Percentiles rank a stretch among this genome's conserved stretches.
Evolutionary conservation across 768 basidiomycete genomes (phyloP).

Genomic region (Chalciporus chontae): DNA sequence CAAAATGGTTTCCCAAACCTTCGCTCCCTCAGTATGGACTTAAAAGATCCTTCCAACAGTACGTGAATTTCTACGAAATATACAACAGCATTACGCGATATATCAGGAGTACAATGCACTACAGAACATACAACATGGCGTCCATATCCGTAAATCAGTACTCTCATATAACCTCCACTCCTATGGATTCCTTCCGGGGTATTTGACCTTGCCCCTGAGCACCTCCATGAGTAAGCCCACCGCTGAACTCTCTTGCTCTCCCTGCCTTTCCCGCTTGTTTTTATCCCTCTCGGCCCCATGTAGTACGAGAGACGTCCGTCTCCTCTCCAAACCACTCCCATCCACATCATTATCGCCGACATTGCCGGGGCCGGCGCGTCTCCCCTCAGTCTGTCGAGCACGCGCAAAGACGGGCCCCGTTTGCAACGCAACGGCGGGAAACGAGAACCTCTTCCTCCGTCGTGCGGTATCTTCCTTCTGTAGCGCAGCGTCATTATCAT

Average conservation of each 20-base stretch:
- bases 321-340: conserved; percentile 22
- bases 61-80: not conserved
- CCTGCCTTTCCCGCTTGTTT: conserved; percentile 16
- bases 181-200: conserved; percentile 19
- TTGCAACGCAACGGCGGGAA: conserved; percentile 75
- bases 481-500: conserved; percentile 6
- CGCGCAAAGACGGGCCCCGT: conserved; percentile 67
- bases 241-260: conserved; percentile 27
- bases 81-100: not conserved
- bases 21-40: too few species aligned
- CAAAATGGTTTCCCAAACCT: too few species aligned
- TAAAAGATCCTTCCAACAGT: too few species aligned
- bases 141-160: not conserved
- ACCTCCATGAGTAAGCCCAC: conserved; percentile 30
- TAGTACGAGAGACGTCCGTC: conserved; percentile 61
- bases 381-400: conserved; percentile 27
- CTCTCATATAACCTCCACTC: not conserved
- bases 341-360: conserved; percentile 7
- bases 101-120: not conserved
- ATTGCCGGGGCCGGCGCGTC: not conserved
- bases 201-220: conserved; percentile 24
- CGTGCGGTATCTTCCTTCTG: conserved; percentile 59
- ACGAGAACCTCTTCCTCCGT: conserved; percentile 65
- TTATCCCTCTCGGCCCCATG: conserved; percentile 38
- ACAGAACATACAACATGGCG: not conserved